Evolutionary conservation across 495 filamentous ascomycete genomes (phyloP).

Genomic region (Xylona heveae): DNA sequence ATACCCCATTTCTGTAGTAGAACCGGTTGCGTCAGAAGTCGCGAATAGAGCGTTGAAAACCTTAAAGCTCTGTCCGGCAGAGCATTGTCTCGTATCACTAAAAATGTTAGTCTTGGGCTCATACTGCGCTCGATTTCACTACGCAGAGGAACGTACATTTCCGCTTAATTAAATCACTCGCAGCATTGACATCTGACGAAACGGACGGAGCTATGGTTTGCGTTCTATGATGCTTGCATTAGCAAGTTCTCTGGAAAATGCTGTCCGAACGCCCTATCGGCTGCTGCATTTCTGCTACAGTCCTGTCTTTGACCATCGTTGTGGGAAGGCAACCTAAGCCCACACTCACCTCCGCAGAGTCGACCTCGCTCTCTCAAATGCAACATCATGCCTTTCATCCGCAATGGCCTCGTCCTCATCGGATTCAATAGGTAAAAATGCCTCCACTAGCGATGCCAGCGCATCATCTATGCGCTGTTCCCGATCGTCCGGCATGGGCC

Average conservation of each 20-base stretch:
- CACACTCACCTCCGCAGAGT: too few relatives aligned
- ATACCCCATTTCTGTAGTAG: slow-evolving; percentile 93
- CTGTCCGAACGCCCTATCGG: too few relatives aligned
- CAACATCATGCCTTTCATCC: slow-evolving; percentile 23
- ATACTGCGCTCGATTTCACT: slow-evolving; percentile 1
- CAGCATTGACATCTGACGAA: slow-evolving; percentile 59
- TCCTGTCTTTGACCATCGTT: too few relatives aligned
- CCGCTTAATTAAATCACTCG: slow-evolving; percentile 75
- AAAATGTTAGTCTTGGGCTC: slow-evolving; percentile 4
- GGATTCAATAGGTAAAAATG: slow-evolving; percentile 20
- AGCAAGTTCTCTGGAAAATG: slow-evolving; percentile 5
- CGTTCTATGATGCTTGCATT: too few relatives aligned
- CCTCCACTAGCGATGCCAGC: slow-evolving; percentile 31
- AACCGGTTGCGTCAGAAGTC: slow-evolving; percentile 72
- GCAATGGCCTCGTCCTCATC: slow-evolving; percentile 23
- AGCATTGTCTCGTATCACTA: slow-evolving; percentile 46
- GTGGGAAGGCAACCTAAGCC: too few relatives aligned
- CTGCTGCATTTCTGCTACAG: too few relatives aligned
- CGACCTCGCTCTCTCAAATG: slow-evolving; percentile 25
- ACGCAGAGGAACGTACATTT: slow-evolving; percentile 21
- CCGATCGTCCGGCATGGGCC: slow-evolving; percentile 5
- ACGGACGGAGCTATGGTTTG: slow-evolving; percentile 14
- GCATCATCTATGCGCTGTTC: slow-evolving; percentile 28
- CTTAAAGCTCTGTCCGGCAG: slow-evolving; percentile 68
- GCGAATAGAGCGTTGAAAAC: slow-evolving; percentile 75